Evolutionary conservation across 148 eudicot genomes (phyloP), one percentile per base, ranked within the genome.

Genomic region (Rhododendron henanense): DNA sequence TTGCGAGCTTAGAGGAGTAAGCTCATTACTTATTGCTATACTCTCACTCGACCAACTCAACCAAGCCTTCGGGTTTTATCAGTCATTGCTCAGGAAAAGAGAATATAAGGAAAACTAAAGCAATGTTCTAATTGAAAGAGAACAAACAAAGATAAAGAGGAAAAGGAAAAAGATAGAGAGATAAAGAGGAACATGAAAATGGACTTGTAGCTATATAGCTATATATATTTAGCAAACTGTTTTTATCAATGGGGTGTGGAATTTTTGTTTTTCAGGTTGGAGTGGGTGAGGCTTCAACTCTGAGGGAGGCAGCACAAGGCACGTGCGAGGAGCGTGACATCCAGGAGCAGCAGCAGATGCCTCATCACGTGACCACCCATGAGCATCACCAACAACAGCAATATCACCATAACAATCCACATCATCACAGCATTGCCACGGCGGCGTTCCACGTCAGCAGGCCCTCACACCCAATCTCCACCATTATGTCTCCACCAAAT

Each of bases 381-480:
- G 85, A 87, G 81, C 90, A 87, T 3, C 89, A 80, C 1, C 55
- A 51, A 51, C 83, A 87, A 8, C 85, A 81, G 1, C 88, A 87
- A 0, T 90, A 83, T 28, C 75, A 69, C 31, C 75, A 69, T 33
- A 15, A 31, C 16, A 57, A 57, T 69, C 75, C 75, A 69, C 75
- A 28, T 69, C 89, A 90, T 19, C 93, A 88, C 19, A 87, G 85
- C 73, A 57, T 88, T 11, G 87, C 91, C 13, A 86, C 91, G 3
- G 51, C 91, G 0, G 89, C 93, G 50, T 93, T 88, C 88, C 93
- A 92, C 83, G 87, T 92, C 59, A 95, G 89, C 92, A 92, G 95
- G 90, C 98, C 99, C 31, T 90, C 93, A 35, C 89, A 91, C 61
- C 87, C 98, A 0, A 93, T 94, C 9, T 93, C 99, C 15, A 87